Evolutionary conservation across 441 rosid genomes (phyloP).

Genomic region (Adansonia rubrostipa): DNA sequence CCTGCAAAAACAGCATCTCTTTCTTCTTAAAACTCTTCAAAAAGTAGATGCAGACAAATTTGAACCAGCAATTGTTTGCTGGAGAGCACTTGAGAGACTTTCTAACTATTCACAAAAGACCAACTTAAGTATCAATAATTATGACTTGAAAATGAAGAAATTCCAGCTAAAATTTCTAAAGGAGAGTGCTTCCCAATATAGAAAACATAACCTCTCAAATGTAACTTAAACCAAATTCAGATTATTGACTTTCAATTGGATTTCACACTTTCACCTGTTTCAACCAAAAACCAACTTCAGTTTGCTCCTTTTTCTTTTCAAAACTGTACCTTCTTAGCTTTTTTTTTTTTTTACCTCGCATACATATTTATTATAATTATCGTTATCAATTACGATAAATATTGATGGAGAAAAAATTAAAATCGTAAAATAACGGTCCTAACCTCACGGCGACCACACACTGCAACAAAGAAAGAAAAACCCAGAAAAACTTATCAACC

Average conservation of each 20-base stretch:
- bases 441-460: neutral
- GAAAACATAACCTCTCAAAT: neutral
- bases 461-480: slow-evolving; percentile 11
- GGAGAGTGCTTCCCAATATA: neutral
- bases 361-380: no score
- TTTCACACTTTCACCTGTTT: slow-evolving; percentile 14
- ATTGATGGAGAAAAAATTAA: no score
- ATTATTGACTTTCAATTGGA: neutral
- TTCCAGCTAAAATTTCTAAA: slow-evolving; percentile 6
- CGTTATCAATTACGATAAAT: no score
- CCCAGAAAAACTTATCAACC: slow-evolving; percentile 25
- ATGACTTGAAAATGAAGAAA: slow-evolving; percentile 39
- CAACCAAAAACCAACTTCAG: slow-evolving; percentile 15
- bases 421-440: no score
- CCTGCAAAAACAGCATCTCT: slow-evolving; percentile 17
- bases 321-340: neutral
- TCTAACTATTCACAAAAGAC: slow-evolving; percentile 26
- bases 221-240: neutral
- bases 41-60: slow-evolving; percentile 19
- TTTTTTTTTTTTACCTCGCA: neutral
- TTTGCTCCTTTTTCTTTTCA: neutral
- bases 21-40: slow-evolving; percentile 26
- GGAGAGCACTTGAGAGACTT: slow-evolving; percentile 22
- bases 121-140: slow-evolving; percentile 31
- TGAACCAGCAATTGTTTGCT: slow-evolving; percentile 28